Conservation (phyloP, 176 grass and related monocot species). For the Carex pumila region DNA sequence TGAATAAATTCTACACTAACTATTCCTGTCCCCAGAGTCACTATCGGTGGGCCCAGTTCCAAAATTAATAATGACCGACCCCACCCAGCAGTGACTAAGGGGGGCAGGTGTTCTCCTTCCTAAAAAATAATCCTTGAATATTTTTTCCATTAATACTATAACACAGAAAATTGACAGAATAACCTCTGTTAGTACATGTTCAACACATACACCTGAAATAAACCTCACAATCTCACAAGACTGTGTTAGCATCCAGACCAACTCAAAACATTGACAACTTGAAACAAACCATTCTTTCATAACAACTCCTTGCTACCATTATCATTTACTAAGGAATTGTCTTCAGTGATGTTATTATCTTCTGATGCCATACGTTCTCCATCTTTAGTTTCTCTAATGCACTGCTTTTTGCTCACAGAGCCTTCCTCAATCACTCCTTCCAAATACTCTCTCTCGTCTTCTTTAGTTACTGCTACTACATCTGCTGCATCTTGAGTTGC, state of each 20-base stretch:
- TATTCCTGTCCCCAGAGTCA: too few relatives aligned
- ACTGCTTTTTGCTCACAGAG: conserved; percentile 39
- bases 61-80: too few relatives aligned
- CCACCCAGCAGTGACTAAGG: too few relatives aligned
- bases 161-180: neutral
- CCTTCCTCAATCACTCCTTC: conserved; percentile 23
- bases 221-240: neutral
- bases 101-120: too few relatives aligned
- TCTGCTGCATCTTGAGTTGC: neutral
- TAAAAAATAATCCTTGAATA: too few relatives aligned
- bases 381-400: conserved; percentile 35
- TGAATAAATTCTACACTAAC: too few relatives aligned
- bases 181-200: neutral
- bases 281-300: neutral
- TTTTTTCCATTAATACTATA: neutral
- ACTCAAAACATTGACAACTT: neutral
- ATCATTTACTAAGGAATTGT: neutral
- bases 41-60: too few relatives aligned
- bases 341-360: neutral
- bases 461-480: conserved; percentile 9
- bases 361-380: conserved; percentile 5
- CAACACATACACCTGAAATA: neutral
- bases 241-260: neutral
- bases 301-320: neutral
- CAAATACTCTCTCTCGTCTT: conserved; percentile 13